A percentile compares a stretch with the other conserved stretches of the same genome.
Evolutionary conservation across 2,329 filamentous ascomycete genomes (phyloP).

Genomic region (Alternaria brassicae): DNA sequence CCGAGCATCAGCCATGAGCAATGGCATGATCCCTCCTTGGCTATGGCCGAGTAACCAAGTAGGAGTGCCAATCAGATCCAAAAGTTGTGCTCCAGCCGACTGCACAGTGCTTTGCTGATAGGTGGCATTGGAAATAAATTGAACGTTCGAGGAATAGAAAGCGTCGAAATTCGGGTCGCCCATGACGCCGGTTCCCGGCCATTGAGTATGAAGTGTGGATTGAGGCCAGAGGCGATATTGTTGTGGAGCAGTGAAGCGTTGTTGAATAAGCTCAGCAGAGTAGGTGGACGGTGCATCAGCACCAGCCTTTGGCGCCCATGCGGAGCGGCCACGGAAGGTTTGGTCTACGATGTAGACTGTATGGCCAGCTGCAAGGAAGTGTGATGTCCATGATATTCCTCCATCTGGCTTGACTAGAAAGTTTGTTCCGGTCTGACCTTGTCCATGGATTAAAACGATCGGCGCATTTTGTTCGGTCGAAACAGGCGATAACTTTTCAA

Average conservation of each 20-base stretch:
- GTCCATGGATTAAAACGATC: conserved; percentile 21
- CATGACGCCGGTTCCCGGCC: conserved; percentile 45
- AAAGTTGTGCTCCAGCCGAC: conserved; percentile 50
- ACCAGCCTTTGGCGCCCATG: conserved; percentile 33
- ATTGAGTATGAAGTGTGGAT: conserved; percentile 54
- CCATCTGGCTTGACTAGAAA: conserved; percentile 56
- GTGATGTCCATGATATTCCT: conserved; percentile 58
- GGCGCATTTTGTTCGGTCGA: background rate
- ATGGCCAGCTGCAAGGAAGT: conserved; percentile 56
- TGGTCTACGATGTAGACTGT: conserved; percentile 59
- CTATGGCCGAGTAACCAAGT: conserved; percentile 54
- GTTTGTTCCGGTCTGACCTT: conserved; percentile 30
- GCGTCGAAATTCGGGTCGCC: conserved; percentile 59
- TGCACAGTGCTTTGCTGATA: conserved; percentile 35
- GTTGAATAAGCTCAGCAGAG: conserved; percentile 2
- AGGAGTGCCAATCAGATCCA: conserved; percentile 52
- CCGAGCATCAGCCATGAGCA: conserved; percentile 55
- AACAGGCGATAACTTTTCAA: conserved; percentile 14
- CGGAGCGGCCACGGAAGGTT: conserved; percentile 54
- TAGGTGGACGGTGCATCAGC: conserved; percentile 3
- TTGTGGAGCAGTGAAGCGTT: conserved; percentile 15
- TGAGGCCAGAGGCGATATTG: conserved; percentile 48
- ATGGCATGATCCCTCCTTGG: conserved; percentile 57
- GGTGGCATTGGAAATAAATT: conserved; percentile 28
- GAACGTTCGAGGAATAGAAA: conserved; percentile 56